These are phyloP conservation scores for Aspergillus hiratsukae DNA, from an alignment of 2,329 filamentous ascomycete genomes.

Conservation along the genomic window DNA sequence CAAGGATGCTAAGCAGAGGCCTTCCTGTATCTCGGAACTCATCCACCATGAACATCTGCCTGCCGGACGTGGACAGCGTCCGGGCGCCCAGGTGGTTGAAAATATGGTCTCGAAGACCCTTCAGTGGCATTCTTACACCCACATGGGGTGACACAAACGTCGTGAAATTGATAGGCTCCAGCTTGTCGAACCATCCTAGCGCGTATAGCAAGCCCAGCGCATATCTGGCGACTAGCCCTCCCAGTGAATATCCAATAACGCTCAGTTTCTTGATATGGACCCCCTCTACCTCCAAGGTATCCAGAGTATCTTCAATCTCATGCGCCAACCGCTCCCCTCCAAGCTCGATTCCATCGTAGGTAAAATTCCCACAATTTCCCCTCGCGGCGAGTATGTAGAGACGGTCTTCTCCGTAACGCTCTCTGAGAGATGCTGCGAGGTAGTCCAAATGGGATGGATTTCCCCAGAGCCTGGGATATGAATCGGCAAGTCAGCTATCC, in stretches of 20 bases:
- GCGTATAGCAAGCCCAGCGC: slow-evolving; percentile 78
- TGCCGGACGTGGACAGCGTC: slow-evolving; percentile 75
- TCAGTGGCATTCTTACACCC: slow-evolving; percentile 66
- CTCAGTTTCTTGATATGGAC: slow-evolving; percentile 76
- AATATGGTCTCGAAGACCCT: slow-evolving; percentile 61
- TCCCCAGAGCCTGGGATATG: slow-evolving; percentile 51
- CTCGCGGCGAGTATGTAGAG: slow-evolving; percentile 55
- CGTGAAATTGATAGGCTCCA: slow-evolving; percentile 88
- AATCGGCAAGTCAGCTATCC: background rate
- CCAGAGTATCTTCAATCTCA: slow-evolving; percentile 59
- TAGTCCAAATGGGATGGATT: slow-evolving; percentile 56
- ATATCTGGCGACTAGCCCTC: slow-evolving; percentile 81
- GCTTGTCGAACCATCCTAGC: slow-evolving; percentile 70
- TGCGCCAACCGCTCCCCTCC: slow-evolving; percentile 63
- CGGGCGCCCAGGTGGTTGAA: slow-evolving; percentile 83
- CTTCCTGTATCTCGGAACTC: slow-evolving; percentile 76
- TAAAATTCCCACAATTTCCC: slow-evolving; percentile 55
- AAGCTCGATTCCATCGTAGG: slow-evolving; percentile 64
- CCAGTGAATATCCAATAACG: slow-evolving; percentile 83
- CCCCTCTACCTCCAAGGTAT: slow-evolving; percentile 54
- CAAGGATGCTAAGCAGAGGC: slow-evolving; percentile 73
- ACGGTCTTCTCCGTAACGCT: slow-evolving; percentile 46
- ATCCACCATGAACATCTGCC: slow-evolving; percentile 84
- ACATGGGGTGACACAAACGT: slow-evolving; percentile 86
- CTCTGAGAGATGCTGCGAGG: slow-evolving; percentile 48